Percentiles rank a stretch among this genome's conserved stretches.
phyloP scores from a whole-genome alignment of 345 rosid species.

The Syzygium grande region DNA sequence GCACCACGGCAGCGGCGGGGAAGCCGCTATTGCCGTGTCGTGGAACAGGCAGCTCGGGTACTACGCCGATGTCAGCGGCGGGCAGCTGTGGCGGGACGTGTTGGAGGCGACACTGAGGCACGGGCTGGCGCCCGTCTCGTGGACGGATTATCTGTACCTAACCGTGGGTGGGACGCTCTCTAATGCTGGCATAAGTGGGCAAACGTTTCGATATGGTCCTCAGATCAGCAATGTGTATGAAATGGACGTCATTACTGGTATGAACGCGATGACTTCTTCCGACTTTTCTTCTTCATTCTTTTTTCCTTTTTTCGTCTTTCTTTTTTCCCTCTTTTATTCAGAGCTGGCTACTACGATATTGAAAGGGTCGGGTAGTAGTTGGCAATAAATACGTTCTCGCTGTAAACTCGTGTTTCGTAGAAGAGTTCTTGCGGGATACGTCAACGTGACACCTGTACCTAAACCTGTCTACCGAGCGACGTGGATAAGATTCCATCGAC shows the following conservation, averaged over 20 bases:
- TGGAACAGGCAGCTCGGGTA: conserved; percentile 4
- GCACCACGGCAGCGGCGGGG: conserved; percentile 9
- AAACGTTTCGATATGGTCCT: conserved; percentile 78
- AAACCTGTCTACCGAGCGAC: neutral
- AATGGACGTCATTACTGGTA: conserved; percentile 88
- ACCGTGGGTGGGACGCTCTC: conserved; percentile 94
- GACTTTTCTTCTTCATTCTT: neutral
- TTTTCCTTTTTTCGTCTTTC: neutral
- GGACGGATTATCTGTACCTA: conserved; percentile 84
- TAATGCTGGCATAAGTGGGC: conserved; percentile 95
- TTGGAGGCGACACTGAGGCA: conserved; percentile 24
- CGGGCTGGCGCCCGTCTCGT: conserved; percentile 70
- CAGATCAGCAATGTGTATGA: conserved; percentile 86
- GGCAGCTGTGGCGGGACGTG: conserved; percentile 78
- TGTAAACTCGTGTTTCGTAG: neutral
- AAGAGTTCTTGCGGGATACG: neutral
- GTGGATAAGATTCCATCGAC: neutral
- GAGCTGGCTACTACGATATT: neutral
- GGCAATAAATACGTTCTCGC: neutral
- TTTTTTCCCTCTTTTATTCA: neutral
- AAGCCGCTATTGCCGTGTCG: neutral
- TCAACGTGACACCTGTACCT: neutral
- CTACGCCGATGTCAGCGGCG: conserved; percentile 75
- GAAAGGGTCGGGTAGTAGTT: neutral
- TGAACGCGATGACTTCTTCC: neutral